phyloP scores from a whole-genome alignment of 2,329 filamentous ascomycete genomes.

The Fusarium sp. region DNA sequence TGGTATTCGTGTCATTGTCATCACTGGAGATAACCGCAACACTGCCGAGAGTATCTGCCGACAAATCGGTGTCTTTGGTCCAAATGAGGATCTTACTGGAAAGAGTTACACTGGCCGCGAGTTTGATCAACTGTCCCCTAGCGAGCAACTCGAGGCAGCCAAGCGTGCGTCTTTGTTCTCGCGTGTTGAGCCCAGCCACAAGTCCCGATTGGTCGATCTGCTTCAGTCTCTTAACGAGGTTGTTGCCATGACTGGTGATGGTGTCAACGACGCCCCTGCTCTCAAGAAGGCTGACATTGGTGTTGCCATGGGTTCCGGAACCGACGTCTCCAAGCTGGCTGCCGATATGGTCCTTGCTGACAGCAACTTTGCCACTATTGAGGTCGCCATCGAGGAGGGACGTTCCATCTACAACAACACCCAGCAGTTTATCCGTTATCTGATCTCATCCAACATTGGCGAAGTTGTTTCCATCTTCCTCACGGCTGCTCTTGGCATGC shows the following conservation, averaged over 20 bases:
- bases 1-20: slow-evolving; percentile 96
- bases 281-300: slow-evolving; percentile 99
- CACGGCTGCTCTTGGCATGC: slow-evolving; percentile 95
- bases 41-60: slow-evolving; percentile 98
- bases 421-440: slow-evolving; percentile 98
- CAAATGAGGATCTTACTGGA: slow-evolving; percentile 82
- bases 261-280: slow-evolving; percentile 97
- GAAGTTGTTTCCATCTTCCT: slow-evolving; percentile 99
- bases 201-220: slow-evolving; percentile 96
- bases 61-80: slow-evolving; percentile 92
- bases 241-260: slow-evolving; percentile 98
- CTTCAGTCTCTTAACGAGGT: slow-evolving; percentile 93
- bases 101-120: slow-evolving; percentile 97
- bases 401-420: slow-evolving; percentile 99
- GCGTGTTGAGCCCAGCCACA: slow-evolving; percentile 93
- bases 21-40: slow-evolving; percentile 97
- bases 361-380: slow-evolving; percentile 98
- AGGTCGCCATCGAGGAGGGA: slow-evolving; percentile 94
- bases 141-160: slow-evolving; percentile 84
- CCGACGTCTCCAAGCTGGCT: slow-evolving; percentile 94
- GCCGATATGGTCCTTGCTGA: slow-evolving; percentile 99
- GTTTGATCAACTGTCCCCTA: slow-evolving; percentile 85
- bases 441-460: slow-evolving; percentile 99
- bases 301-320: slow-evolving; percentile 98
- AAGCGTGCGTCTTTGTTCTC: slow-evolving; percentile 92